A percentile compares a stretch with the other conserved stretches of the same genome.
These are phyloP conservation scores for Malassezia yamatoensis DNA, from an alignment of 1,284 basidiomycete species.

Conservation along the genomic window DNA sequence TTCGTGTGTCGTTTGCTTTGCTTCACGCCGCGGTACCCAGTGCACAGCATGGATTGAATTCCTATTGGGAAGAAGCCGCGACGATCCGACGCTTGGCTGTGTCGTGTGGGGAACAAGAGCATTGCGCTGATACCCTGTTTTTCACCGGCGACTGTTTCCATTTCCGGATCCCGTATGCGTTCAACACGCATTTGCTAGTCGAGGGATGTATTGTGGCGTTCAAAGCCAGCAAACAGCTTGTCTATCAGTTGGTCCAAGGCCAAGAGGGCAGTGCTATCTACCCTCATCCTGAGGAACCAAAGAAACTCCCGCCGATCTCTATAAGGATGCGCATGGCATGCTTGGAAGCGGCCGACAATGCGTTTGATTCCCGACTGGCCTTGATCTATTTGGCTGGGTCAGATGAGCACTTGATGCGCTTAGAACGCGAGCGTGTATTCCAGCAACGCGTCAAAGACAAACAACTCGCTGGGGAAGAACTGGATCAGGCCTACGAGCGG, in stretches of 20 bases:
- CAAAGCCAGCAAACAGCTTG: constrained; percentile 50
- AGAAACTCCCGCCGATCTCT: constrained; percentile 53
- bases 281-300: constrained; percentile 39
- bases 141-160: constrained; percentile 61
- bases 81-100: constrained; percentile 56
- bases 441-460: constrained; percentile 1
- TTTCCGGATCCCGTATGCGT: constrained; percentile 69
- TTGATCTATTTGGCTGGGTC: constrained; percentile 68
- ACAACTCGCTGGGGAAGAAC: not conserved
- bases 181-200: constrained; percentile 55
- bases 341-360: constrained; percentile 77
- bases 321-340: constrained; percentile 57
- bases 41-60: constrained; percentile 26
- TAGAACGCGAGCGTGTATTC: constrained; percentile 72
- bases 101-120: constrained; percentile 10
- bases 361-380: constrained; percentile 69
- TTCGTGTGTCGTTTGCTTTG: constrained; percentile 45
- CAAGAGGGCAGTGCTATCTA: constrained; percentile 32
- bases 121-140: constrained; percentile 23
- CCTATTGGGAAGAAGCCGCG: constrained; percentile 70
- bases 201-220: constrained; percentile 49
- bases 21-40: constrained; percentile 51
- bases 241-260: constrained; percentile 48
- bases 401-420: constrained; percentile 64
- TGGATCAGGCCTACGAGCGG: constrained; percentile 56